Conservation (phyloP, 2,329 filamentous ascomycete species). For the Tolypocladium tundrense region DNA sequence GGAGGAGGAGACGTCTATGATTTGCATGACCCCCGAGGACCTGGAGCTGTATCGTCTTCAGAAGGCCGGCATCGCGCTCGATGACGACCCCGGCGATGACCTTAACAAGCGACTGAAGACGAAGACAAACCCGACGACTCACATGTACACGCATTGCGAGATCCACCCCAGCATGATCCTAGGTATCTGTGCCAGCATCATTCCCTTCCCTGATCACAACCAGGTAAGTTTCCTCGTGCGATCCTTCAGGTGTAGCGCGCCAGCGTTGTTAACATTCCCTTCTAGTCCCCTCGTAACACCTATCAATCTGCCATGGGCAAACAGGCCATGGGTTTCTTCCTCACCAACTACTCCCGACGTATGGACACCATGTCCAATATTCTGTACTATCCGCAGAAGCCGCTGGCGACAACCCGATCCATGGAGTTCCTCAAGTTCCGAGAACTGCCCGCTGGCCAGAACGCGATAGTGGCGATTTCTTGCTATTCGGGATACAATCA, state of each 20-base stretch:
- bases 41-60: slow-evolving; percentile 66
- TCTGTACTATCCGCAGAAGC: slow-evolving; percentile 97
- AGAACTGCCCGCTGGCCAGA: slow-evolving; percentile 92
- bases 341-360: slow-evolving; percentile 91
- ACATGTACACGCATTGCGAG: slow-evolving; percentile 96
- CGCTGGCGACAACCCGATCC: slow-evolving; percentile 85
- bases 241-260: not conserved
- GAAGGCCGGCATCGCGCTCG: slow-evolving; percentile 53
- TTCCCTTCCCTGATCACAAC: slow-evolving; percentile 98
- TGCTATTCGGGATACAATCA: slow-evolving; percentile 99
- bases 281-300: slow-evolving; percentile 87
- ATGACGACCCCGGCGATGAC: slow-evolving; percentile 54
- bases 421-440: slow-evolving; percentile 99
- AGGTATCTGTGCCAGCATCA: slow-evolving; percentile 97
- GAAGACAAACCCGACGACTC: slow-evolving; percentile 73
- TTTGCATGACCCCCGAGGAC: slow-evolving; percentile 96
- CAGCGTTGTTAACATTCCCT: not conserved
- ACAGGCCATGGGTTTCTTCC: slow-evolving; percentile 98
- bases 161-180: slow-evolving; percentile 99
- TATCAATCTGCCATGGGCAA: slow-evolving; percentile 99
- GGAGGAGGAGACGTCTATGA: slow-evolving; percentile 98
- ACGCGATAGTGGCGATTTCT: slow-evolving; percentile 94
- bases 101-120: slow-evolving; percentile 82
- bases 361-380: slow-evolving; percentile 99
- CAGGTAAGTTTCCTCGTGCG: slow-evolving; percentile 41